A percentile compares a stretch with the other conserved stretches of the same genome.
Conservation (phyloP, 495 filamentous ascomycete genomes). For the Podospora australis region DNA sequence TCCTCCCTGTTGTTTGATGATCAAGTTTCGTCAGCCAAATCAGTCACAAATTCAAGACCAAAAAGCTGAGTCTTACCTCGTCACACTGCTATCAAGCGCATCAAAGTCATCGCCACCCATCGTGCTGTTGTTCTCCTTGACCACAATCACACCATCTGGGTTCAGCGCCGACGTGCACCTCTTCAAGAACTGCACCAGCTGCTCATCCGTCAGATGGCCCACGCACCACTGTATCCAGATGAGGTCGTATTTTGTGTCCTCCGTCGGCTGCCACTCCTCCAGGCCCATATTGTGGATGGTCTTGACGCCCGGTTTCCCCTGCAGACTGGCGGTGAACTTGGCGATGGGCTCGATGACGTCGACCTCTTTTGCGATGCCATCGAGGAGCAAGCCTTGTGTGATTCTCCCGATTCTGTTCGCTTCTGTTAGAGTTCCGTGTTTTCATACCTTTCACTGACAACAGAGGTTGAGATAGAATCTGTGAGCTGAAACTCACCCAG, state of each 20-base stretch:
- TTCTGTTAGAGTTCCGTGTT: too few species aligned
- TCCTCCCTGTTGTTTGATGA: slow-evolving; percentile 48
- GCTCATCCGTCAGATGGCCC: slow-evolving; percentile 77
- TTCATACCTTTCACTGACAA: too few species aligned
- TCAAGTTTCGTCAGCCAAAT: neutral
- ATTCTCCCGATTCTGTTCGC: slow-evolving; percentile 49
- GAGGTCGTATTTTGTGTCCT: slow-evolving; percentile 50
- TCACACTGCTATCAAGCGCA: slow-evolving; percentile 72
- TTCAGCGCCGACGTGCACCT: slow-evolving; percentile 53
- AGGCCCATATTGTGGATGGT: slow-evolving; percentile 64
- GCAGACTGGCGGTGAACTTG: slow-evolving; percentile 49
- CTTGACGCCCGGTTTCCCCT: slow-evolving; percentile 45
- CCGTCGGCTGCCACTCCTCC: slow-evolving; percentile 61
- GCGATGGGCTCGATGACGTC: slow-evolving; percentile 51
- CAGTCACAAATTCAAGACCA: neutral
- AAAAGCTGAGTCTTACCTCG: slow-evolving; percentile 35
- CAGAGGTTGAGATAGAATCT: neutral
- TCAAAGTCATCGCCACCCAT: slow-evolving; percentile 64
- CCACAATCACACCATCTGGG: slow-evolving; percentile 52
- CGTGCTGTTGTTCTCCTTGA: slow-evolving; percentile 84
- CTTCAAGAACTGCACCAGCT: slow-evolving; percentile 61
- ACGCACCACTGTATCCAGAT: slow-evolving; percentile 87
- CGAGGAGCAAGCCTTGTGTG: slow-evolving; percentile 35
- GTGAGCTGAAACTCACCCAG: slow-evolving; percentile 42
- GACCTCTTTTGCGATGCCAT: slow-evolving; percentile 16